phyloP scores from a whole-genome alignment of 2,329 filamentous ascomycete genomes.

The Colletotrichum tanaceti region DNA sequence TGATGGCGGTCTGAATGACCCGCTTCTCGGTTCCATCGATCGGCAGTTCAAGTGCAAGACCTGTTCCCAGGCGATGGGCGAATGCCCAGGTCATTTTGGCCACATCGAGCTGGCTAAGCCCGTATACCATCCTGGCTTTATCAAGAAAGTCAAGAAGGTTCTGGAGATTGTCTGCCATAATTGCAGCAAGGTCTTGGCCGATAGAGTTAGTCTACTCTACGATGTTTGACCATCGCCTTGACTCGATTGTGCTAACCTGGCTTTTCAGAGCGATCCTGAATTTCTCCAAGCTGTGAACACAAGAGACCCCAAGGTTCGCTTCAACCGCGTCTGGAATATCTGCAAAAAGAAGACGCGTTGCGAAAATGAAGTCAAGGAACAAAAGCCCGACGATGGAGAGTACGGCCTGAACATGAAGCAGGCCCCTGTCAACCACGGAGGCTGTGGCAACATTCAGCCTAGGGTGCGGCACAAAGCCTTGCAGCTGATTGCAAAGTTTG shows the following conservation, averaged over 20 bases:
- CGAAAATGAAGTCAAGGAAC: constrained; percentile 79
- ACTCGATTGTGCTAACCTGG: constrained; percentile 70
- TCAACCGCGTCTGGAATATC: constrained; percentile 89
- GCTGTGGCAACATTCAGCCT: constrained; percentile 92
- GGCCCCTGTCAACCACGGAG: constrained; percentile 77
- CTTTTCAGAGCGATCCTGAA: constrained; percentile 80
- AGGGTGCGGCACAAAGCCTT: constrained; percentile 88
- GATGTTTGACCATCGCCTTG: constrained; percentile 66
- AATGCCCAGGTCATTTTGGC: constrained; percentile 97
- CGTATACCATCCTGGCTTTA: constrained; percentile 94
- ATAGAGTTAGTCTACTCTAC: constrained; percentile 86
- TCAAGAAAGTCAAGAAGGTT: constrained; percentile 99
- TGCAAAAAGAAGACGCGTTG: constrained; percentile 91
- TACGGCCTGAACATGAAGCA: constrained; percentile 71
- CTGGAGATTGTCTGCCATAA: constrained; percentile 99
- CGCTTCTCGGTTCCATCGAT: constrained; percentile 95
- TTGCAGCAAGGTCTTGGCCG: constrained; percentile 96
- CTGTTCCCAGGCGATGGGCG: constrained; percentile 93
- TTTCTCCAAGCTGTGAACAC: constrained; percentile 85
- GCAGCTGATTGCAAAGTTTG: constrained; percentile 80
- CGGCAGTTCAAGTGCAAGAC: constrained; percentile 95
- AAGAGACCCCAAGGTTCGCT: constrained; percentile 93
- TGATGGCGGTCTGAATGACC: constrained; percentile 92
- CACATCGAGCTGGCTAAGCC: constrained; percentile 98
- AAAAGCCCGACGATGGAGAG: constrained; percentile 73